Evolutionary conservation across 148 eudicot species (phyloP), one percentile per base, ranked within the genome.

Genomic region (Amaranthus hypochondriacus): DNA sequence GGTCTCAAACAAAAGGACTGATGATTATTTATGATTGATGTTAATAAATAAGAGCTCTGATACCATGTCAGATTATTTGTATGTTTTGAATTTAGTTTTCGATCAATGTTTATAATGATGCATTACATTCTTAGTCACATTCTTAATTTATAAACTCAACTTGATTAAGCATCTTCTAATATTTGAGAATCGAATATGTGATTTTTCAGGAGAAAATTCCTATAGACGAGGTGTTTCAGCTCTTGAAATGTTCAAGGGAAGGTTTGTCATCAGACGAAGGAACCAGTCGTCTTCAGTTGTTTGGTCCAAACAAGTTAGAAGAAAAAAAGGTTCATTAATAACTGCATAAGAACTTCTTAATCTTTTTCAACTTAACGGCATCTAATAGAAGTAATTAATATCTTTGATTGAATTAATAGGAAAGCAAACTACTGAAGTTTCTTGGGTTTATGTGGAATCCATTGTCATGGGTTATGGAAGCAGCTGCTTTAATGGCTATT

Each of bases 391-490:
- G 18, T 18, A 28, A 28, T 28, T 28, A 28, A 28, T 49, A 4
- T 46, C 47, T 14, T 48, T 59, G 50, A 53, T 49, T 15, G 48
- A 65, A 50, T 51, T 43, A 56, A 77, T 77, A 85, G 86, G 89
- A 86, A 68, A 86, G 85, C 80, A 86, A 86, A 73, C 2, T 86
- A 2, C 83, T 85, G 68, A 87, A 87, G 78, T 87, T 85, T 77
- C 69, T 87, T 43, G 90, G 90, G 0, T 87, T 87, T 80, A 87
- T 87, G 90, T 87, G 90, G 90, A 87, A 87, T 70, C 90, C 90
- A n/a, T 75, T 85, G 47, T 87, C 90, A 70, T 87, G 90, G 90
- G 90, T 87, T 46, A 87, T 87, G 90, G 90, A 87, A 75, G 81
- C 82, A 50, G 90, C 90, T 68, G 90, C 90, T 42, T 15, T 87